A percentile compares a stretch with the other conserved stretches of the same genome.
Conservation (phyloP, 2,329 filamentous ascomycete genomes). For the Xylaria sp. region DNA sequence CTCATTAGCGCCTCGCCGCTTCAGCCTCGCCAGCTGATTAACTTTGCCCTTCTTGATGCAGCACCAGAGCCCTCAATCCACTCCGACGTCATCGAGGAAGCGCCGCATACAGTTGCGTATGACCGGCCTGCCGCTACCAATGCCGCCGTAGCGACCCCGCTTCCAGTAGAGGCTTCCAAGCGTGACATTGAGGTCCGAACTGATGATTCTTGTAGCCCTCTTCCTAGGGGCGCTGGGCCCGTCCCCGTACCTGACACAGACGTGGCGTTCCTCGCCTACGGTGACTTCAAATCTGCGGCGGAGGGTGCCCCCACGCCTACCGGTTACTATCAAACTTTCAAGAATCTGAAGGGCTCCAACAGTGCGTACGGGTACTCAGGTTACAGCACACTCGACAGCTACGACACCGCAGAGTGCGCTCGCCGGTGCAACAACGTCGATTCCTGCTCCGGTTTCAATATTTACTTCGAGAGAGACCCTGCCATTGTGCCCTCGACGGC, state of each 20-base stretch:
- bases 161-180: slow-evolving; percentile 29
- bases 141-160: slow-evolving; percentile 30
- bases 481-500: slow-evolving; percentile 30
- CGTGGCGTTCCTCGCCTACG: slow-evolving; percentile 37
- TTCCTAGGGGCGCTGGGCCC: slow-evolving; percentile 40
- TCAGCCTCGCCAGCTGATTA: slow-evolving; percentile 42
- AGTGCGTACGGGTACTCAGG: slow-evolving; percentile 42
- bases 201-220: slow-evolving; percentile 28
- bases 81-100: slow-evolving; percentile 39
- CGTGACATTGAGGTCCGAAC: slow-evolving; percentile 22
- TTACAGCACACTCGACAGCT: slow-evolving; percentile 32
- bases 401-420: slow-evolving; percentile 35
- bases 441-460: slow-evolving; percentile 38
- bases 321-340: slow-evolving; percentile 43
- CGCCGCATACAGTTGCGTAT: slow-evolving; percentile 37
- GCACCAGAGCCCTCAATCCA: slow-evolving; percentile 39
- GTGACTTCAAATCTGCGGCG: slow-evolving; percentile 31
- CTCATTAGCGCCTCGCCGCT: slow-evolving; percentile 30
- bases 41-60: slow-evolving; percentile 43
- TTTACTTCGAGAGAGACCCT: slow-evolving; percentile 41
- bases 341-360: slow-evolving; percentile 39
- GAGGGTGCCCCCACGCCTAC: slow-evolving; percentile 36
- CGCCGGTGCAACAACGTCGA: slow-evolving; percentile 31
- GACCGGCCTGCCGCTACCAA: slow-evolving; percentile 38
- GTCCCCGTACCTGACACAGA: slow-evolving; percentile 41